Conservation (phyloP, 306 rosid genomes). For the Cucurbita ficifolia region DNA sequence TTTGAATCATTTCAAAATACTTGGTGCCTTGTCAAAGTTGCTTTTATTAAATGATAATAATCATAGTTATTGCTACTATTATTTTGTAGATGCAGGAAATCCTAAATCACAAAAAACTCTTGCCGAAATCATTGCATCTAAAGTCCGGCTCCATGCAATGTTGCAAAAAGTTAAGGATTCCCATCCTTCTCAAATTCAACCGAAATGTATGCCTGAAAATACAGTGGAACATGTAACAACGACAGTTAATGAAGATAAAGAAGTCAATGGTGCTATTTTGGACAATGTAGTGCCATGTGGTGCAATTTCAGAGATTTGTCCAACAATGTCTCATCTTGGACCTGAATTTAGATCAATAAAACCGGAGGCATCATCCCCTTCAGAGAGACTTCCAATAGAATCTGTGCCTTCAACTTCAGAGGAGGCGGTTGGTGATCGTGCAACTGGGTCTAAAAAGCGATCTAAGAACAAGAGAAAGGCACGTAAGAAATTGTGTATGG, state of each 20-base stretch:
- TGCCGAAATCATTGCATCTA: conserved; percentile 23
- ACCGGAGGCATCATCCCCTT: conserved; percentile 2
- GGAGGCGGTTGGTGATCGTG: conserved; percentile 6
- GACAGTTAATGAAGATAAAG: not conserved
- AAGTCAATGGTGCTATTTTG: not conserved
- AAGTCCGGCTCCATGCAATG: conserved; percentile 14
- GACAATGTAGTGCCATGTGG: not conserved
- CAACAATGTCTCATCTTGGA: not conserved
- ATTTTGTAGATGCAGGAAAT: conserved; percentile 15
- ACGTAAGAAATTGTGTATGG: conserved; percentile 19
- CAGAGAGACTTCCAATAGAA: conserved; percentile 8
- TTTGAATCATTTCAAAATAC: not conserved
- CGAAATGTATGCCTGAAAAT: not conserved
- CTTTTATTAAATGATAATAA: not conserved
- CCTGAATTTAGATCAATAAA: conserved; percentile 13
- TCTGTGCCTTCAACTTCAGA: conserved; percentile 12
- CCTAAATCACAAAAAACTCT: conserved; percentile 19
- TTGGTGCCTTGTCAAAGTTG: not conserved
- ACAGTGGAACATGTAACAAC: not conserved
- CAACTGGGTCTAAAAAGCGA: conserved; percentile 21
- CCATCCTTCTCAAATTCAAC: not conserved
- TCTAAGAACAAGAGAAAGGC: conserved; percentile 28
- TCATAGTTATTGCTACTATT: too few relatives aligned
- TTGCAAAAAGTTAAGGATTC: conserved; percentile 5
- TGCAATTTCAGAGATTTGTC: conserved; percentile 5